A percentile compares a stretch with the other conserved stretches of the same genome.
phyloP scores from a whole-genome alignment of 192 early-diverging fungal species.

The Cetraspora pellucida region DNA sequence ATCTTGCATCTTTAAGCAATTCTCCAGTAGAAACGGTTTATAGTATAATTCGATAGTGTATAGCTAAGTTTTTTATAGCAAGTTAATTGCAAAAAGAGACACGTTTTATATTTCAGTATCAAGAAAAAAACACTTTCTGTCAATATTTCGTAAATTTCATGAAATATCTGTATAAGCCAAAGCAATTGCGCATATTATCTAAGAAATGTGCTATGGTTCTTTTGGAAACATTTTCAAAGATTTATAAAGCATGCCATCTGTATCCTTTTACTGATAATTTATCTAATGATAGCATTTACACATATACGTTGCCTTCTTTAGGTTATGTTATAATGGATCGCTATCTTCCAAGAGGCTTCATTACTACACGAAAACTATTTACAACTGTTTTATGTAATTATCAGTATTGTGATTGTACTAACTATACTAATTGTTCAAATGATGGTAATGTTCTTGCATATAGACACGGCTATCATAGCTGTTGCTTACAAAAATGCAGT shows the following conservation, averaged over 20 bases:
- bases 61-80: too few species aligned
- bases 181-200: neutral
- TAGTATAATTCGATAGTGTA: too few species aligned
- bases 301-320: too few species aligned
- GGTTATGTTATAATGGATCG: neutral
- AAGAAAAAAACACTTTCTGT: too few species aligned
- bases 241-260: neutral
- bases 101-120: too few species aligned
- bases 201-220: neutral
- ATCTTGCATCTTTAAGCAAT: too few species aligned
- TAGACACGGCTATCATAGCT: slow-evolving; percentile 13
- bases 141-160: too few species aligned
- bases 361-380: slow-evolving; percentile 8
- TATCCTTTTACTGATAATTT: neutral
- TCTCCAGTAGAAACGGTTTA: too few species aligned
- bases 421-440: neutral
- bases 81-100: too few species aligned
- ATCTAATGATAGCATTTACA: too few species aligned
- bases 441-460: slow-evolving; percentile 3
- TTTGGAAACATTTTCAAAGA: slow-evolving; percentile 16
- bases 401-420: neutral
- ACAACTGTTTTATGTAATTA: slow-evolving; percentile 10
- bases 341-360: neutral
- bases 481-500: slow-evolving; percentile 14
- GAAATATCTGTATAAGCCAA: too few species aligned